phyloP scores from a whole-genome alignment of 495 filamentous ascomycete species.

The Viridothelium virens region DNA sequence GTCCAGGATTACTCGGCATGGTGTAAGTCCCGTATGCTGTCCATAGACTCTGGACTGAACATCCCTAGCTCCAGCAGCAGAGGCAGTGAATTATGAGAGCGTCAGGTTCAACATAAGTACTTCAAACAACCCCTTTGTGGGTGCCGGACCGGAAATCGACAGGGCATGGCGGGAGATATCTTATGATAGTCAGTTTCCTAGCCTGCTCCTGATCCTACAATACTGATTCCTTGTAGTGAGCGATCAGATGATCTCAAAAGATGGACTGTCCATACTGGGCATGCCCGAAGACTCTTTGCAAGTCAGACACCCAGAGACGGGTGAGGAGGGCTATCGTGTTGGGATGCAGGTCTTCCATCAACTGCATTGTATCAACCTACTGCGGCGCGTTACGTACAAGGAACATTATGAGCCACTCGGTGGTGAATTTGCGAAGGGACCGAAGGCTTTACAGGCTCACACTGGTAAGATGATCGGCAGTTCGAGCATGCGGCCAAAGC shows the following conservation, averaged over 20 bases:
- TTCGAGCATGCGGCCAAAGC: not conserved
- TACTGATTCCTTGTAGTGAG: not conserved
- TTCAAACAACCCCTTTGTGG: not conserved
- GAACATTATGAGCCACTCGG: slow-evolving; percentile 42
- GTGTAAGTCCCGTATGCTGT: not conserved
- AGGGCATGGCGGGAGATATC: not conserved
- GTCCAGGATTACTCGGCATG: not conserved
- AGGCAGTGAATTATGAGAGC: not conserved
- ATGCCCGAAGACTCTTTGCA: slow-evolving; percentile 40
- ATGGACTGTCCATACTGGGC: slow-evolving; percentile 41
- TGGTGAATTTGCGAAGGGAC: slow-evolving; percentile 25
- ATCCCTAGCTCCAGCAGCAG: not conserved
- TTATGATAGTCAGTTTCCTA: not conserved
- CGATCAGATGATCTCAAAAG: slow-evolving; percentile 46
- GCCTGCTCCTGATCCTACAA: not conserved
- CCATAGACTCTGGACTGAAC: not conserved
- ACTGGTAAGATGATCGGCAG: slow-evolving; percentile 26
- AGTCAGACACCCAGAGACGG: slow-evolving; percentile 44
- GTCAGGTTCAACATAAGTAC: not conserved
- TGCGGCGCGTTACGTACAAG: slow-evolving; percentile 44
- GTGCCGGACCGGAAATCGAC: not conserved
- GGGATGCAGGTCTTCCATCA: slow-evolving; percentile 52
- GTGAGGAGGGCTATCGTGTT: slow-evolving; percentile 44
- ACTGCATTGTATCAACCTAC: slow-evolving; percentile 47
- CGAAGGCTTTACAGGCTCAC: slow-evolving; percentile 30